Percentiles rank a stretch among this genome's conserved stretches.
phyloP scores from a whole-genome alignment of 2,329 filamentous ascomycete genomes.

The Alternaria infectoria region DNA sequence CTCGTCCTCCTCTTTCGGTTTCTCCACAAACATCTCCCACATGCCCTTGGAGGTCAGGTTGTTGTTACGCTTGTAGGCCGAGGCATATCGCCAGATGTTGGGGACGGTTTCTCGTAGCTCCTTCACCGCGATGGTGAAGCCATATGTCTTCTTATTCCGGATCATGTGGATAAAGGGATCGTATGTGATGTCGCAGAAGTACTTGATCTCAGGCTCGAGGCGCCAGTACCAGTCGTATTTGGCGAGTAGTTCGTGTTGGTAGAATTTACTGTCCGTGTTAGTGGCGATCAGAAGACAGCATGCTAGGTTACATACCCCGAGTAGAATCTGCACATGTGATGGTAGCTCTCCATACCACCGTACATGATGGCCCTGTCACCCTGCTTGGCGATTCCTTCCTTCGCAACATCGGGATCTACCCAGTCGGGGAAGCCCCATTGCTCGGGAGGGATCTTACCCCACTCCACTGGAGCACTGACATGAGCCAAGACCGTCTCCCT shows the following conservation, averaged over 20 bases:
- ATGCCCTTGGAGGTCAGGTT: conserved; percentile 89
- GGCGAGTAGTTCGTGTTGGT: conserved; percentile 90
- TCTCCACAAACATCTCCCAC: conserved; percentile 98
- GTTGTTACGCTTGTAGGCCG: conserved; percentile 92
- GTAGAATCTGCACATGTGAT: conserved; percentile 99
- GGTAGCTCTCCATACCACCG: conserved; percentile 97
- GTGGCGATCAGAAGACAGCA: not conserved
- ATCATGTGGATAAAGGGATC: conserved; percentile 98
- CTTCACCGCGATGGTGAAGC: conserved; percentile 98
- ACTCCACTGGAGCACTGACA: conserved; percentile 86
- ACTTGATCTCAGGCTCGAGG: conserved; percentile 98
- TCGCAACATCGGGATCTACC: conserved; percentile 91
- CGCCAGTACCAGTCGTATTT: conserved; percentile 99
- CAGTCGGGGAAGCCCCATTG: conserved; percentile 99
- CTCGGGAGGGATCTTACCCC: conserved; percentile 85
- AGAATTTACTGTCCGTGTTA: conserved; percentile 74
- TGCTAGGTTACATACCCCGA: conserved; percentile 71
- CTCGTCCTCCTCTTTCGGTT: conserved; percentile 64
- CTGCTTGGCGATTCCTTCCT: conserved; percentile 95
- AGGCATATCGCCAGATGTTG: conserved; percentile 98
- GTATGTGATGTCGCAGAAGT: conserved; percentile 99
- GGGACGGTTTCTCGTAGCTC: conserved; percentile 97
- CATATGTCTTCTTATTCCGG: conserved; percentile 93
- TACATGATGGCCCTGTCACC: conserved; percentile 99
- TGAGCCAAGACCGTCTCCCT: conserved; percentile 87